Percentiles rank a stretch among this genome's conserved stretches.
Evolutionary conservation across 441 rosid genomes (phyloP).

Genomic region (Iberis amara): DNA sequence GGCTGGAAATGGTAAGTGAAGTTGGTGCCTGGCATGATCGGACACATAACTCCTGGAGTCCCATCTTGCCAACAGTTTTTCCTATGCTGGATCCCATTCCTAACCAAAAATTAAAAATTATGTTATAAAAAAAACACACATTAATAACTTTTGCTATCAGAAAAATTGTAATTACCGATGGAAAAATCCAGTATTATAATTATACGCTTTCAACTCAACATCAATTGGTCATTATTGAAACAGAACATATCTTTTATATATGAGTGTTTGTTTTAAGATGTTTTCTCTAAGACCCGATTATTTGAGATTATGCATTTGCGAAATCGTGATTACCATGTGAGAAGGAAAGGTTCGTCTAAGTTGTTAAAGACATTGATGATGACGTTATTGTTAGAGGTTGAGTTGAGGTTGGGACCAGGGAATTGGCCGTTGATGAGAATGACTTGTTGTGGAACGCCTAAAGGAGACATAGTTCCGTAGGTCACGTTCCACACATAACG

Average conservation of each 20-base stretch:
- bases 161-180: neutral
- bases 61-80: conserved; percentile 74
- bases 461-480: conserved; percentile 55
- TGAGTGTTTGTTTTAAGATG: no score
- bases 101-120: neutral
- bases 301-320: no score
- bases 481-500: conserved; percentile 60
- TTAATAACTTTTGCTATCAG: no score
- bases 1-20: conserved; percentile 62
- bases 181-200: no score
- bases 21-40: conserved; percentile 52
- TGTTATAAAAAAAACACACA: neutral
- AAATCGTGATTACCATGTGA: conserved; percentile 40
- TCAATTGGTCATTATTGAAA: no score
- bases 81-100: conserved; percentile 61
- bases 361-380: conserved; percentile 55
- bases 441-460: conserved; percentile 54
- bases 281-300: no score
- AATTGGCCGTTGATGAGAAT: conserved; percentile 60
- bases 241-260: no score
- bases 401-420: conserved; percentile 63
- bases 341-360: conserved; percentile 61
- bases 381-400: conserved; percentile 56
- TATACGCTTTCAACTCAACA: no score
- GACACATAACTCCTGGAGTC: conserved; percentile 53